Evolutionary conservation across 306 rosid species (phyloP).

Genomic region (Vicia villosa): DNA sequence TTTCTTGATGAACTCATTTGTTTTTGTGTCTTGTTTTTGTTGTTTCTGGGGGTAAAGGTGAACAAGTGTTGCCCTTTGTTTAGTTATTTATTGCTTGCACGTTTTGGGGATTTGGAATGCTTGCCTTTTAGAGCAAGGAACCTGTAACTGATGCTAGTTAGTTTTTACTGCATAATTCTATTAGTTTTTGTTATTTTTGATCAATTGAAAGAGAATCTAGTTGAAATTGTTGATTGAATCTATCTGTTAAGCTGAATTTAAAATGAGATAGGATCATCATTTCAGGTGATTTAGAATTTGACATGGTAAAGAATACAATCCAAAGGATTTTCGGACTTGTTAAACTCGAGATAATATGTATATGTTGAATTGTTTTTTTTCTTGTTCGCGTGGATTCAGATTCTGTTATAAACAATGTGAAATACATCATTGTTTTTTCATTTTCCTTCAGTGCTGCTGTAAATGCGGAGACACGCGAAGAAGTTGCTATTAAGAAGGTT

Average conservation of each 20-base stretch:
- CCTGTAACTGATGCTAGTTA: slow-evolving; percentile 6
- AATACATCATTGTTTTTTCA: slow-evolving; percentile 31
- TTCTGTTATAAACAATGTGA: slow-evolving; percentile 39
- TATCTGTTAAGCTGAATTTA: too few species aligned
- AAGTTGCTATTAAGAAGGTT: slow-evolving; percentile 97
- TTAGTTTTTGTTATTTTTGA: slow-evolving; percentile 2
- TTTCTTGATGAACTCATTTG: slow-evolving; percentile 3
- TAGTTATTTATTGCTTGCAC: neutral
- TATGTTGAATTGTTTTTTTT: slow-evolving; percentile 26
- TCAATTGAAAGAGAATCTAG: slow-evolving; percentile 16
- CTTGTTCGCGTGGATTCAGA: slow-evolving; percentile 38
- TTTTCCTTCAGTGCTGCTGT: slow-evolving; percentile 80
- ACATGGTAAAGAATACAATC: neutral
- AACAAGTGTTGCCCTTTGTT: too few species aligned
- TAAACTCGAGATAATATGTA: slow-evolving; percentile 15
- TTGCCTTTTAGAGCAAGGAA: slow-evolving; percentile 34
- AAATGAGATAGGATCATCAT: neutral
- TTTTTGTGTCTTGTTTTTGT: slow-evolving; percentile 13
- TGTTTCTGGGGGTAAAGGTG: too few species aligned
- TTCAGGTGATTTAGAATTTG: slow-evolving; percentile 12
- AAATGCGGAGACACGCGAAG: slow-evolving; percentile 79
- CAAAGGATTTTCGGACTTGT: slow-evolving; percentile 17
- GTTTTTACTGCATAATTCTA: too few species aligned
- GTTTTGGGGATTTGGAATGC: neutral
- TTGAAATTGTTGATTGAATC: too few species aligned